phyloP scores from a whole-genome alignment of 805 yeast genomes.

The Wickerhamiella azymoides region DNA sequence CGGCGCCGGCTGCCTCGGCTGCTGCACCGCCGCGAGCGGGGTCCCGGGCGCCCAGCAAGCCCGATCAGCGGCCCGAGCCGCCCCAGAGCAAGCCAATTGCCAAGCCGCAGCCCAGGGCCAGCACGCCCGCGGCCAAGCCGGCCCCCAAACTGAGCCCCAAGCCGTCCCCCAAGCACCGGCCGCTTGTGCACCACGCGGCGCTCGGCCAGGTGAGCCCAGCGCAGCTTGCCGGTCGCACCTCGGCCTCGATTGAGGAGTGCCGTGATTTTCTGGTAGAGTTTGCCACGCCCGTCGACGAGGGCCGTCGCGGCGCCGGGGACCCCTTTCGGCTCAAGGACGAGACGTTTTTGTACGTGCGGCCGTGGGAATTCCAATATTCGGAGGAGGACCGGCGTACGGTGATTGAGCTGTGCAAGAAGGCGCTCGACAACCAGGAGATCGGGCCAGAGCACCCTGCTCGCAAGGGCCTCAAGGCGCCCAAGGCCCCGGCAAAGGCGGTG shows the following conservation, averaged over 20 bases:
- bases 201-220: constrained; percentile 33
- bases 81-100: neutral
- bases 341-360: constrained; percentile 25
- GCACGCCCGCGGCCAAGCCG: neutral
- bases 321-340: constrained; percentile 20
- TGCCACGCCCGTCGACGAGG: constrained; percentile 21
- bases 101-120: neutral
- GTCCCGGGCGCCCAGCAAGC: neutral
- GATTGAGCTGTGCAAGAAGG: constrained; percentile 11
- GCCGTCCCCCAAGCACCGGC: constrained; percentile 11
- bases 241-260: constrained; percentile 22
- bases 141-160: neutral
- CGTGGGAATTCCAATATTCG: constrained; percentile 24
- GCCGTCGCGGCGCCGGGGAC: constrained; percentile 20
- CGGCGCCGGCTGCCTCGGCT: neutral
- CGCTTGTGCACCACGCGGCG: constrained; percentile 34
- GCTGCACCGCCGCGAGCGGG: neutral
- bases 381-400: constrained; percentile 23
- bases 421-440: constrained; percentile 1
- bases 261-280: constrained; percentile 22
- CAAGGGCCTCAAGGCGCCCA: constrained; percentile 21
- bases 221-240: constrained; percentile 20
- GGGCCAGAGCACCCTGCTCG: constrained; percentile 14
- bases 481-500: constrained; percentile 21
- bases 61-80: no score